These are phyloP conservation scores for Xeromyces bisporus DNA, from an alignment of 495 filamentous ascomycete genomes.

Conservation along the genomic window DNA sequence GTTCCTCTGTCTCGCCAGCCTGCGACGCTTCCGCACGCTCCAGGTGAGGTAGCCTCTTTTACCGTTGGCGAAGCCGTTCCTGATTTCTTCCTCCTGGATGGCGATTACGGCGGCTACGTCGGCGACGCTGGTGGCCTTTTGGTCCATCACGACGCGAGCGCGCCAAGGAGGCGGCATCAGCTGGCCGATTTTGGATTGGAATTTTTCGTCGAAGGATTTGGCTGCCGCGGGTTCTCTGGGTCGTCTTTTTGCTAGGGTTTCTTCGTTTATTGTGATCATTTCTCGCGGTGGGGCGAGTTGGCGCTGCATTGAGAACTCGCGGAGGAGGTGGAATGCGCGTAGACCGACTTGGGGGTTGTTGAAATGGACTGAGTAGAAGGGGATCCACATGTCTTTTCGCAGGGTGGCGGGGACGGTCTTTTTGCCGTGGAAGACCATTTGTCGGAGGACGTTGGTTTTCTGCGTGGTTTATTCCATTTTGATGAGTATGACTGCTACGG, in stretches of 20 bases:
- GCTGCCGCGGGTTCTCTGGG: conserved; percentile 38
- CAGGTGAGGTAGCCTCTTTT: conserved; percentile 19
- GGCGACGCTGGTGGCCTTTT: conserved; percentile 75
- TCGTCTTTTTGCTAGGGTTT: conserved; percentile 34
- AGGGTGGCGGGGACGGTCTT: conserved; percentile 63
- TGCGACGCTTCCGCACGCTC: conserved; percentile 13
- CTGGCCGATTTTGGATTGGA: conserved; percentile 25
- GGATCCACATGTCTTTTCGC: conserved; percentile 85
- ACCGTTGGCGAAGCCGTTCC: conserved; percentile 14
- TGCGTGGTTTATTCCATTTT: conserved; percentile 17
- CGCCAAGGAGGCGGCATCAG: conserved; percentile 37
- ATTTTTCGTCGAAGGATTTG: conserved; percentile 28
- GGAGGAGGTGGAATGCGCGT: conserved; percentile 59
- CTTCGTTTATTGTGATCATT: conserved; percentile 32
- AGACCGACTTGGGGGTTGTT: conserved; percentile 46
- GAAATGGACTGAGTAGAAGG: conserved; percentile 61
- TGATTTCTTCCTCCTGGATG: conserved; percentile 31
- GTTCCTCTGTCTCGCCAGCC: conserved; percentile 22
- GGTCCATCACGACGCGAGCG: conserved; percentile 55
- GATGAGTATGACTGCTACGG: no score
- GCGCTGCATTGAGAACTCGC: conserved; percentile 48
- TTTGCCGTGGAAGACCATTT: conserved; percentile 80
- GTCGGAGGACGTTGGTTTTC: conserved; percentile 50
- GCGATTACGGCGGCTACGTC: conserved; percentile 67
- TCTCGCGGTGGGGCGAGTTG: conserved; percentile 28